Base-by-base conservation (phyloP, 306 rosid species). In the Astragalus glycyphyllos region DNA sequence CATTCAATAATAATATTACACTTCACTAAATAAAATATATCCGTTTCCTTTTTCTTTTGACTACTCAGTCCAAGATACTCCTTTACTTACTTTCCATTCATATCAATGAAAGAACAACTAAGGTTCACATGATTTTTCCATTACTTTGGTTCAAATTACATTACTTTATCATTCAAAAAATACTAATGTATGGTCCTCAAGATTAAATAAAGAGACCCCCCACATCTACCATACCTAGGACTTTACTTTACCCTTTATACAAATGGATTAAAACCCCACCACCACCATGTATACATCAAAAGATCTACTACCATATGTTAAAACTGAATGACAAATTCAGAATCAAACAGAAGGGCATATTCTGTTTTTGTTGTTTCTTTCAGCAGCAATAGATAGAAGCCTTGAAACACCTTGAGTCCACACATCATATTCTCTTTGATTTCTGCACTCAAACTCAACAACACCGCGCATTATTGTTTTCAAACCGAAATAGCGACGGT, bases 341-440 rank as follows among this genome's bases (percentile, higher is more conserved):
- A 51, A 51, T 16, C 31, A 20, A 4, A 16, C 29, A 51, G 31
- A 51, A 51, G 58, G 58, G 5, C 87, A 86, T 31, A 69, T 72
- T 54, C 86, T 71, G 75, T 90, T 90, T 77, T 79, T 89, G 46
- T 46, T 75, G 74, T 45, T 78, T 85, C 74, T 87, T 72, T 95
- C 99, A 1, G 86, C 88, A 51, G 88, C 92, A 72, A 85, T 46
- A 8, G 88, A 69, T 51, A 95, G 82, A 45, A 95, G 99, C 83
- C 96, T 91, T 26, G 92, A 69, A 14, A 95, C 99, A 1, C 99
- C 99, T 49, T 84, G 96, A 69, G 97, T 95, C 97, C 97, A 95
- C 23, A 91, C 78, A 74, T 91, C 99, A 69, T 91, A 89, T 40
- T 95, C 99, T 49, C 88, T 87, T 47, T 95, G 91, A 75, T 79